Evolutionary conservation across 768 basidiomycete species (phyloP).

Genomic region (Phylloporus sp.): DNA sequence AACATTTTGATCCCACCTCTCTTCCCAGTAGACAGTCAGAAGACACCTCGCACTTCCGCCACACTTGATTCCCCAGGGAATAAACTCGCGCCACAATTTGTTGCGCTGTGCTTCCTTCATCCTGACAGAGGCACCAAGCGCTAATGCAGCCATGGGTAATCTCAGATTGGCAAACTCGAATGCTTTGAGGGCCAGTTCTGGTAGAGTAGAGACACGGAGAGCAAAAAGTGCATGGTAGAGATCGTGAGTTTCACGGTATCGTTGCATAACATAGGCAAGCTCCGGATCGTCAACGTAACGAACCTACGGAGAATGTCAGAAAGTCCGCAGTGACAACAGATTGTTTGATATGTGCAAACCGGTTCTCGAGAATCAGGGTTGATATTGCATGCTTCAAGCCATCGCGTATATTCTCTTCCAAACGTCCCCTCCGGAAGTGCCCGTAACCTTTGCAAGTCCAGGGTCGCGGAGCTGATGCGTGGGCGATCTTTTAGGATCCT

Average conservation of each 20-base stretch:
- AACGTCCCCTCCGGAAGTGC: slow-evolving; percentile 75
- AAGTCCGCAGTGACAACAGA: neutral
- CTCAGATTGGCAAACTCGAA: slow-evolving; percentile 93
- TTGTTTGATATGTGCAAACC: slow-evolving; percentile 41
- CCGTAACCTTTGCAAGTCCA: slow-evolving; percentile 67
- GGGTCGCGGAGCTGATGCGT: slow-evolving; percentile 67
- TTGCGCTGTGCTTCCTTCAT: slow-evolving; percentile 41
- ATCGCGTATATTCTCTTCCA: slow-evolving; percentile 81
- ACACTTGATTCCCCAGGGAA: slow-evolving; percentile 89
- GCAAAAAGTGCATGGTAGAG: slow-evolving; percentile 91
- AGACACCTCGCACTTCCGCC: slow-evolving; percentile 72
- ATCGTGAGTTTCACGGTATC: slow-evolving; percentile 97
- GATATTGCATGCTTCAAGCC: slow-evolving; percentile 84
- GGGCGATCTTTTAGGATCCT: slow-evolving; percentile 82
- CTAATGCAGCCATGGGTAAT: slow-evolving; percentile 81
- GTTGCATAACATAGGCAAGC: slow-evolving; percentile 95
- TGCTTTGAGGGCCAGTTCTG: slow-evolving; percentile 90
- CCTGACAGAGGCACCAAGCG: slow-evolving; percentile 49
- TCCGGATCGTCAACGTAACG: slow-evolving; percentile 94
- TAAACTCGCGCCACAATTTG: slow-evolving; percentile 72
- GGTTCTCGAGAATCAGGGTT: slow-evolving; percentile 93
- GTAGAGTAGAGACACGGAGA: slow-evolving; percentile 85
- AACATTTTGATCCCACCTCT: slow-evolving; percentile 83
- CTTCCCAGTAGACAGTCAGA: slow-evolving; percentile 94
- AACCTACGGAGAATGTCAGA: slow-evolving; percentile 50